A percentile compares a stretch with the other conserved stretches of the same genome.
Evolutionary conservation across 345 rosid genomes (phyloP).

Genomic region (Arabidopsis arenosa): DNA sequence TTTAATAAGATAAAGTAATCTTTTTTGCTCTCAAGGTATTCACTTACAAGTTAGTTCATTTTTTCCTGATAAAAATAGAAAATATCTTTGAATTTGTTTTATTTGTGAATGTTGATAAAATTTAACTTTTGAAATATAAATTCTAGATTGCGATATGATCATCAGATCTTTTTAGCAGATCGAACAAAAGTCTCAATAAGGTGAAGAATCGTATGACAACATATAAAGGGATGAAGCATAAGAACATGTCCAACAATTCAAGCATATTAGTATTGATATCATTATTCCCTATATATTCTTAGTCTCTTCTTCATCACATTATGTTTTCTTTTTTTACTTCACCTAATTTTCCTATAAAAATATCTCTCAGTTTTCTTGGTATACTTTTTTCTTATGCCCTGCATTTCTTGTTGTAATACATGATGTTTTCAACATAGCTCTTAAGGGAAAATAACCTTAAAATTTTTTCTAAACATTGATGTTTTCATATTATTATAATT

Average conservation of each 20-base stretch:
- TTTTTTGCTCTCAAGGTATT: neutral
- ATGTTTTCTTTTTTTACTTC: neutral
- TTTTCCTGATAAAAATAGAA: neutral
- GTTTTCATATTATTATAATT: neutral
- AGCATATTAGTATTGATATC: constrained; percentile 34
- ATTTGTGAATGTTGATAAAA: constrained; percentile 39
- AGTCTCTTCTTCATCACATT: constrained; percentile 43
- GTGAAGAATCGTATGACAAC: constrained; percentile 42
- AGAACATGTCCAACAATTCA: constrained; percentile 40
- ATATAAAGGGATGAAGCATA: constrained; percentile 40
- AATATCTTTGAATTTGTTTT: neutral
- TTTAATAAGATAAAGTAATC: no score
- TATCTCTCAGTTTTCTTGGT: neutral
- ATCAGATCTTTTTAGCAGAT: constrained; percentile 29
- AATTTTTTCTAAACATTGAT: neutral
- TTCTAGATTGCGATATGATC: constrained; percentile 33
- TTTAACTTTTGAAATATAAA: constrained; percentile 40
- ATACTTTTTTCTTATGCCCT: neutral
- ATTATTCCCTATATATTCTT: constrained; percentile 39
- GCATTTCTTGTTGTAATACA: neutral
- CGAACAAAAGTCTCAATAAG: constrained; percentile 32
- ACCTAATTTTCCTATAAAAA: constrained; percentile 22
- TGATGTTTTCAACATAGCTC: neutral
- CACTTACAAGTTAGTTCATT: neutral
- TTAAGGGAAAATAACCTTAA: no score